These are phyloP conservation scores for Phlegmacium glaucopus DNA, from an alignment of 768 basidiomycete species.

Conservation along the genomic window DNA sequence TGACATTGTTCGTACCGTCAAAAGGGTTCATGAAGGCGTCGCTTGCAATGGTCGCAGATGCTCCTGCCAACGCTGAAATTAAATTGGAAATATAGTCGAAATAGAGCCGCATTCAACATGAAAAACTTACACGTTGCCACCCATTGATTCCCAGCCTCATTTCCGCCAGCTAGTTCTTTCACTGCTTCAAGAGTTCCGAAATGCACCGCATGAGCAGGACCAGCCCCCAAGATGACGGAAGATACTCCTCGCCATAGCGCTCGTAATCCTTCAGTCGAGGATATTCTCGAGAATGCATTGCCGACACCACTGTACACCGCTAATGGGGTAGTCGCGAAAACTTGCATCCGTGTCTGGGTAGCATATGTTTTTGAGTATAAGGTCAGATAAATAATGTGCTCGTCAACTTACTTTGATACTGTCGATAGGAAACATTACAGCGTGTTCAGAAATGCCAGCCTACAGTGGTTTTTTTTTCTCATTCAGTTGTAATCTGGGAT, in stretches of 20 bases:
- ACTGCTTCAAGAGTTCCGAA: constrained; percentile 95
- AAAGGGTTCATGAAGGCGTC: constrained; percentile 99
- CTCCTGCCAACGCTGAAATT: constrained; percentile 80
- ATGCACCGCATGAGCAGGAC: constrained; percentile 97
- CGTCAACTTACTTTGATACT: constrained; percentile 86
- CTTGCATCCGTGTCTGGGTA: constrained; percentile 95
- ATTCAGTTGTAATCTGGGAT: background rate
- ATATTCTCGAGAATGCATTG: constrained; percentile 88
- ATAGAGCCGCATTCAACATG: background rate
- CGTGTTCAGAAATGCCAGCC: constrained; percentile 99
- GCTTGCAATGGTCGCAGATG: constrained; percentile 88
- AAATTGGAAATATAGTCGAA: constrained; percentile 1
- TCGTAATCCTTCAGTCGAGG: constrained; percentile 88
- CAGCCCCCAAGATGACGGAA: constrained; percentile 93
- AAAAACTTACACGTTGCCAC: constrained; percentile 76
- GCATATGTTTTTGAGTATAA: background rate
- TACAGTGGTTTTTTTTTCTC: constrained; percentile 26
- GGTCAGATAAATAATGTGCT: constrained; percentile 5
- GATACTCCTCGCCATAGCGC: constrained; percentile 96
- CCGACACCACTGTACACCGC: constrained; percentile 88
- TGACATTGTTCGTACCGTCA: constrained; percentile 61
- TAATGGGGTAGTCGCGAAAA: constrained; percentile 81
- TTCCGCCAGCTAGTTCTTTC: constrained; percentile 90
- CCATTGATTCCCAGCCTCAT: constrained; percentile 77
- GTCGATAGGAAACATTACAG: constrained; percentile 98